These are phyloP conservation scores for Excoecaria agallocha DNA, from an alignment of 345 rosid genomes.

Conservation along the genomic window DNA sequence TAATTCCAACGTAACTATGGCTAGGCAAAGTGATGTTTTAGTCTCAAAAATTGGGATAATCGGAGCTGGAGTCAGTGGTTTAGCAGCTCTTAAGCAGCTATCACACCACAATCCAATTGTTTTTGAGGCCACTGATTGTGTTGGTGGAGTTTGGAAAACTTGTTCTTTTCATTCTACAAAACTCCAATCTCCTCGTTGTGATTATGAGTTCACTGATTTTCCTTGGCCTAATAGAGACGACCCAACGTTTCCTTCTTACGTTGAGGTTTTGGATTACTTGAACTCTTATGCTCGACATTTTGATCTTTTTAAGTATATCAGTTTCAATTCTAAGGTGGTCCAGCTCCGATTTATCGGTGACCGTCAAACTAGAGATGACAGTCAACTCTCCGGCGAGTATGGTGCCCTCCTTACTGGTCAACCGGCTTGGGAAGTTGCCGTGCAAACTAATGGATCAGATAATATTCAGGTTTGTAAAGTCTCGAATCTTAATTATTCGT, in stretches of 20 bases:
- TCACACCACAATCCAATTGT: constrained; percentile 57
- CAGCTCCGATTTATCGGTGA: constrained; percentile 55
- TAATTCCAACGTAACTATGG: constrained; percentile 16
- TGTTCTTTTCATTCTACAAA: constrained; percentile 75
- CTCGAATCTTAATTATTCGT: no score
- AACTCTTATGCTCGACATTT: constrained; percentile 65
- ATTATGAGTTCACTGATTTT: constrained; percentile 84
- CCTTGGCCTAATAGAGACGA: constrained; percentile 81
- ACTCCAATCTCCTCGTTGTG: constrained; percentile 65
- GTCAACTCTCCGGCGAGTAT: constrained; percentile 26
- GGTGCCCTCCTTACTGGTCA: constrained; percentile 51
- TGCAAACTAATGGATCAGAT: constrained; percentile 48
- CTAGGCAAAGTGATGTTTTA: constrained; percentile 19
- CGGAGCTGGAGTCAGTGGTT: constrained; percentile 87
- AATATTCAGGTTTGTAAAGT: constrained; percentile 48
- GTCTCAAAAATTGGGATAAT: constrained; percentile 67
- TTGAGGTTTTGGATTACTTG: constrained; percentile 71
- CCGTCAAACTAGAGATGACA: constrained; percentile 14
- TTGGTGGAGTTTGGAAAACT: constrained; percentile 92
- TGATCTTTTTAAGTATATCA: constrained; percentile 58
- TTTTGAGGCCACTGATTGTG: constrained; percentile 69
- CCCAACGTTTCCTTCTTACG: constrained; percentile 56
- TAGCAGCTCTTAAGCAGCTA: constrained; percentile 77
- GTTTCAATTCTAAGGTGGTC: constrained; percentile 69
- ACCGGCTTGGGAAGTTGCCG: constrained; percentile 82